Evolutionary conservation across 1,139 yeast genomes (phyloP), one percentile per base, ranked within the genome.

Genomic region (Lodderomyces orthopsilosis): DNA sequence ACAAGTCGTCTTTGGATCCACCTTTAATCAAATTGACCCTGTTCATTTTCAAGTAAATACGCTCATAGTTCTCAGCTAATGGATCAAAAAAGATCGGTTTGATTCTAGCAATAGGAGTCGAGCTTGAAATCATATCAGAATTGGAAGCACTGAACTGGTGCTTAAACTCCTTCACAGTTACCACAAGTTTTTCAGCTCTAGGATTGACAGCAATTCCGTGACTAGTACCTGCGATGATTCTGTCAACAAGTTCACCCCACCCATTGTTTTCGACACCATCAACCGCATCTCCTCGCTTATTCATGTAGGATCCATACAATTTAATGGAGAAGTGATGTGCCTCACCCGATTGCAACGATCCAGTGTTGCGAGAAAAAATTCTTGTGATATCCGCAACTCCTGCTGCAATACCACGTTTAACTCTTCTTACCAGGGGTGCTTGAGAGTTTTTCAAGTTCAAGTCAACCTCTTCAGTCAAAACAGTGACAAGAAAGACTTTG

Each of bases 331-430:
- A 86, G 49, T 82, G 85, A 58, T 83, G 89, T 0, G 88, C 68
- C 59, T 81, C 79, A 44, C 91, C 82, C 32, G 82, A 63, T 14
- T 74, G 63, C 44, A 80, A 67, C 28, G 83, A 74, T 35, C 86
- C 88, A 46, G 76, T 78, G 50, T 78, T 79, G 51, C 78, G 74
- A 18, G 89, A 77, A 57, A 89, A 87, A 35, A 88, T 77, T 54
- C 95, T 77, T 7, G 95, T 81, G 44, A 89, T 83, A 63, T 89
- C 95, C 36, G 91, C 80, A 14, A 85, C 94, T 61, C 96, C 96
- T 3, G 91, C 91, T 35, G 94, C 95, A 14, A 89, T 79, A 46
- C 96, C 96, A 57, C 84, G 82, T 56, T 87, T 81, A 38, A 85
- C 77, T 44, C 73, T 58, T 41, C 64, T 62, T n/a, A 79, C 59